Percentiles rank a stretch among this genome's conserved stretches.
Evolutionary conservation across 345 rosid species (phyloP).

Genomic region (Gossypium thurberi): DNA sequence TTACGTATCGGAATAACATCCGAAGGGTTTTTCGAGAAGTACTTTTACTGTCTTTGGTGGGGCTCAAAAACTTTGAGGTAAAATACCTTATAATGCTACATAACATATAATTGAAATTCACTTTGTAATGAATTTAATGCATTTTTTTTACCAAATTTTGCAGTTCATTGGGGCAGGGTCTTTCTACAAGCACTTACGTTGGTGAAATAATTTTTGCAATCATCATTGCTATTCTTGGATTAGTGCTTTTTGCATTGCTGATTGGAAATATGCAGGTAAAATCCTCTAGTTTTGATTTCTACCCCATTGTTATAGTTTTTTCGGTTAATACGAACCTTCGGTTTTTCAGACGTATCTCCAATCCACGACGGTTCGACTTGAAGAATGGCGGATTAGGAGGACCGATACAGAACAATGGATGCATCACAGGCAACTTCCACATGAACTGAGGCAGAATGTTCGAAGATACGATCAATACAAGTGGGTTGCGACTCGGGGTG

Average conservation of each 20-base stretch:
- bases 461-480: constrained; percentile 40
- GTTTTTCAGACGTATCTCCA: constrained; percentile 45
- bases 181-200: constrained; percentile 71
- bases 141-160: background rate
- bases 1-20: constrained; percentile 43
- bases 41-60: constrained; percentile 96
- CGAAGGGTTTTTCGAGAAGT: constrained; percentile 64
- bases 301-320: background rate
- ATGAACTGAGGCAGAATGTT: constrained; percentile 34
- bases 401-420: constrained; percentile 60
- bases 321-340: background rate
- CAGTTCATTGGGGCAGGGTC: constrained; percentile 81
- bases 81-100: too few species aligned
- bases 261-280: constrained; percentile 94
- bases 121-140: background rate
- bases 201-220: constrained; percentile 78
- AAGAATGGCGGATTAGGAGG: constrained; percentile 50
- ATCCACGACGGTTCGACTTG: constrained; percentile 39
- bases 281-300: background rate
- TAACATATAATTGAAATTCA: background rate
- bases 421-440: constrained; percentile 53
- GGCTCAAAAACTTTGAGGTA: constrained; percentile 47
- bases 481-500: constrained; percentile 56
- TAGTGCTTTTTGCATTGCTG: constrained; percentile 84
- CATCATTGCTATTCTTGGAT: constrained; percentile 65